Base-by-base conservation (phyloP, 2,329 filamentous ascomycete species). In the Arthroderma sp. region DNA sequence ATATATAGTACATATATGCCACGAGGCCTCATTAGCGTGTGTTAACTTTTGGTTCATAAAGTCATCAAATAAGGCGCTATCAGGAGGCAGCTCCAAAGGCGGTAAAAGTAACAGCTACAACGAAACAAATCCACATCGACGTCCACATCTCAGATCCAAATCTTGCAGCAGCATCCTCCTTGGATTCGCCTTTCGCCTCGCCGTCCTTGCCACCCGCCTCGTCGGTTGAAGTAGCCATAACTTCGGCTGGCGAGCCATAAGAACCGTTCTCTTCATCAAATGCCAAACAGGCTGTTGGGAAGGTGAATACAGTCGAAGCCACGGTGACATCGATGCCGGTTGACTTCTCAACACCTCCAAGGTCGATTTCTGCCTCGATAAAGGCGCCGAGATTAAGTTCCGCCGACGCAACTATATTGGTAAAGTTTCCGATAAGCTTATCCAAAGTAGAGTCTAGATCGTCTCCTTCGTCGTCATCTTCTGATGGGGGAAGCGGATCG, bases 211-310 rank as follows among this genome's bases (percentile, higher is more conserved):
- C 29, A 9, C 9, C 9, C 22, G 42, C 11, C 0, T 10, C 37
- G 6, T 36, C 11, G 9, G 43, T 29, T 9, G 37, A 5, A 15
- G 43, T 43, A 27, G 38, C 38, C 40, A 47, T 15, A n/a, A 45
- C 44, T 29, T 44, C 33, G 5, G 27, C 42, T 3, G 47, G 41
- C 4, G 33, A 22, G 22, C 39, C 43, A 30, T 49, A 51, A 38
- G 44, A 39, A 29, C 39, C 40, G 29, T 44, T 42, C 27, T 50
- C 46, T 8, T 43, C 6, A 46, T 56, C 44, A 45, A 50, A 54
- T 4, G 42, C 43, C n/a, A 55, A 33, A 39, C 54, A 55, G 4
- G 42, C 48, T 3, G 50, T 53, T 5, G 50, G 50, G 9, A 56
- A 47, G 5, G 49, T 36, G 38, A 52, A 50, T 15, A 37, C 38